These are phyloP conservation scores for Saccharomycopsis crataegensis DNA, from an alignment of 1,139 yeast genomes.

Conservation along the genomic window DNA sequence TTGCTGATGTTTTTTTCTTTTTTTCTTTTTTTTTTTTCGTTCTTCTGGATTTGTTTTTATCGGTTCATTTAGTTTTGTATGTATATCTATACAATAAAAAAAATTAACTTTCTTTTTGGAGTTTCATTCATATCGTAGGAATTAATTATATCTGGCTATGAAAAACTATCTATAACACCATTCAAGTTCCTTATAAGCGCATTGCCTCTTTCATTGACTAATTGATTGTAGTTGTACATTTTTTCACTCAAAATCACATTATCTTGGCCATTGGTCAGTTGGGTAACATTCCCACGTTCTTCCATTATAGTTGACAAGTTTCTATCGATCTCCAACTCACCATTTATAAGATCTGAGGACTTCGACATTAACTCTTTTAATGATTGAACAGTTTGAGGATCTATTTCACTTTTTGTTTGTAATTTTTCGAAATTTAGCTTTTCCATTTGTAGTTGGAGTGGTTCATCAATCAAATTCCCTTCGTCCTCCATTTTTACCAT, in stretches of 20 bases:
- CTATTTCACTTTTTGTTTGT: not conserved
- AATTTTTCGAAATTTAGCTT: not conserved
- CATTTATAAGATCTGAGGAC: constrained; percentile 7
- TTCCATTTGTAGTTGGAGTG: not conserved
- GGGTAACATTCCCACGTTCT: not conserved
- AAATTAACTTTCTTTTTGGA: no score
- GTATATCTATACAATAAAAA: no score
- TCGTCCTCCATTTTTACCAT: no score
- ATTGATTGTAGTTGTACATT: constrained; percentile 3
- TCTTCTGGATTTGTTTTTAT: not conserved
- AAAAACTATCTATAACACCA: constrained; percentile 6
- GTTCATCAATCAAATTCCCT: not conserved
- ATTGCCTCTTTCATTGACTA: constrained; percentile 5
- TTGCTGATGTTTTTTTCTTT: not conserved
- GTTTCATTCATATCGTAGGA: no score
- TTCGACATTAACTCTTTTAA: constrained; percentile 6
- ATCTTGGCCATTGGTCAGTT: not conserved
- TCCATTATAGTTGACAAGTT: not conserved
- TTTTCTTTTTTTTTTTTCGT: not conserved
- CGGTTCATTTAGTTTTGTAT: no score
- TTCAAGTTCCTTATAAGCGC: constrained; percentile 9
- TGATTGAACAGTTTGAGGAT: constrained; percentile 1
- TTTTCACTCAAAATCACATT: constrained; percentile 1
- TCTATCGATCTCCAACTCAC: constrained; percentile 6
- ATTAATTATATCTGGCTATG: no score